Percentiles rank a stretch among this genome's conserved stretches.
These are phyloP conservation scores for Penicillium longicatenatum DNA, from an alignment of 495 filamentous ascomycete genomes.

Conservation along the genomic window DNA sequence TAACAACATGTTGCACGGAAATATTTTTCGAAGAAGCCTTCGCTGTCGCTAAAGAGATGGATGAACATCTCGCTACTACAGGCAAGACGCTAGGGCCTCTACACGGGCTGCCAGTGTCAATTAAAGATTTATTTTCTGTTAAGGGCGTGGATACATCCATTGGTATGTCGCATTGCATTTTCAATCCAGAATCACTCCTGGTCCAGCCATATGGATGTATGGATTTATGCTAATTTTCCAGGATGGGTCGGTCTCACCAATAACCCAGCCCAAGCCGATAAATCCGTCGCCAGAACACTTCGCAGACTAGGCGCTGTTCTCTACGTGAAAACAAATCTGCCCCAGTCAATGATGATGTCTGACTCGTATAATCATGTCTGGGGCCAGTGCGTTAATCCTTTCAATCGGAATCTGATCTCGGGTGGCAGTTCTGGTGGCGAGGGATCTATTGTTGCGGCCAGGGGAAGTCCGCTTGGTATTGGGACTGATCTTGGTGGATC, in stretches of 20 bases:
- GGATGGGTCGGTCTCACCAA: slow-evolving; percentile 42
- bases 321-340: slow-evolving; percentile 65
- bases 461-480: slow-evolving; percentile 64
- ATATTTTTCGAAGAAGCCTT: slow-evolving; percentile 58
- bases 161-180: slow-evolving; percentile 23
- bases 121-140: slow-evolving; percentile 68
- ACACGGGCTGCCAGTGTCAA: slow-evolving; percentile 67
- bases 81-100: slow-evolving; percentile 58
- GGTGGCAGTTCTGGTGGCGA: slow-evolving; percentile 72
- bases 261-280: slow-evolving; percentile 31
- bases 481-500: slow-evolving; percentile 71
- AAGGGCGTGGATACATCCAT: slow-evolving; percentile 55
- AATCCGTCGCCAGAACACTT: slow-evolving; percentile 34
- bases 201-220: too few species aligned
- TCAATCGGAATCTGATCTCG: slow-evolving; percentile 53
- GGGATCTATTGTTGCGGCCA: slow-evolving; percentile 59
- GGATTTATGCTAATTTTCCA: too few species aligned
- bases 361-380: slow-evolving; percentile 45
- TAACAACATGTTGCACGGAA: slow-evolving; percentile 65
- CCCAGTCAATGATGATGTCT: slow-evolving; percentile 64
- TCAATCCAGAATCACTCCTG: too few species aligned
- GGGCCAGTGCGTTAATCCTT: slow-evolving; percentile 58
- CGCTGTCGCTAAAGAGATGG: slow-evolving; percentile 39
- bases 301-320: slow-evolving; percentile 51
- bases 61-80: slow-evolving; percentile 40